Percentiles rank a stretch among this genome's conserved stretches.
Conservation (phyloP, 768 basidiomycete genomes). For the Hypsizygus marmoreus region DNA sequence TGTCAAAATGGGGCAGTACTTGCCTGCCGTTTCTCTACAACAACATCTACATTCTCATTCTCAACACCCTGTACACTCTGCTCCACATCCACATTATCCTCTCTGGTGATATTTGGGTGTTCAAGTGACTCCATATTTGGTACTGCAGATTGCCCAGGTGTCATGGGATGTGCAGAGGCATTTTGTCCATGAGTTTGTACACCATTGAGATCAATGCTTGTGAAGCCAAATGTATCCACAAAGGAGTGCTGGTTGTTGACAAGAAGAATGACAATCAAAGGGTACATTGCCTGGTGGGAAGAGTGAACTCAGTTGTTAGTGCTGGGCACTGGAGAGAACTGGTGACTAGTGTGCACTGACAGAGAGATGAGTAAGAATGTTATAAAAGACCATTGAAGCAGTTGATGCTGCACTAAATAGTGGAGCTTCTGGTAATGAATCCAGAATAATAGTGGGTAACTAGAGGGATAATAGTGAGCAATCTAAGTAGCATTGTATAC, state of each 20-base stretch:
- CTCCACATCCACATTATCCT: no score
- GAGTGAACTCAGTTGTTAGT: background rate
- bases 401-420: background rate
- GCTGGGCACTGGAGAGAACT: background rate
- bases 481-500: background rate
- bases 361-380: conserved; percentile 3
- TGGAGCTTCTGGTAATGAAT: conserved; percentile 3
- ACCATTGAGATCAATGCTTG: no score
- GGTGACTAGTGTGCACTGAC: no score
- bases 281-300: conserved; percentile 15
- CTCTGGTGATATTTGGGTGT: no score
- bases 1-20: no score
- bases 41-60: no score
- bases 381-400: conserved; percentile 4
- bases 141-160: no score
- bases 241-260: conserved; percentile 12
- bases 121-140: no score
- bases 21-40: no score
- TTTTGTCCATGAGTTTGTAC: no score
- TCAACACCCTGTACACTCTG: no score
- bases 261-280: conserved; percentile 9
- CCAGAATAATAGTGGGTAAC: conserved; percentile 1
- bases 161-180: no score
- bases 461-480: background rate
- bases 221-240: conserved; percentile 2